Evolutionary conservation across 2,329 filamentous ascomycete species (phyloP), one percentile per base, ranked within the genome.

Genomic region (Cryphonectria naterciae): DNA sequence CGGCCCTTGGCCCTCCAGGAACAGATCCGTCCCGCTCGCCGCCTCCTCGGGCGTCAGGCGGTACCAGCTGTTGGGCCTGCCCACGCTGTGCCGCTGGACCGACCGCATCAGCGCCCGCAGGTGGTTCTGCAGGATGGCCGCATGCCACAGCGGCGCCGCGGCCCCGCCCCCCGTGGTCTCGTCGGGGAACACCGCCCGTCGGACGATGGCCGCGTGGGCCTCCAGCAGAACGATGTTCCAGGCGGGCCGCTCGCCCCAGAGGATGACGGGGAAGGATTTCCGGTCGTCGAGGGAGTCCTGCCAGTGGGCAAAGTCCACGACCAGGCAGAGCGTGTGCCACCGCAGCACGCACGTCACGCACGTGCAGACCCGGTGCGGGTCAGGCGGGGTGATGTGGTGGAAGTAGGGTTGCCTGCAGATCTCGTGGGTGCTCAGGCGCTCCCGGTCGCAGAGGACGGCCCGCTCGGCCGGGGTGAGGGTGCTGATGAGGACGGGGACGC

Each of bases 261-360:
- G 79, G 39, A 89, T 83, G 49, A 84, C 83, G 0, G 85, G 85
- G 1, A 90, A 84, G 0, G 87, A 86, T 22, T 84, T 81, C 1
- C 86, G 83, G 0, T 75, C 74, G 70, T 89, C 84, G 10, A 89
- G 81, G 60, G 86, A 75, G 1, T 75, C 61, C 74, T 89, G 88
- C 85, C 87, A 90, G 75, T 86, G 80, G 0, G 85, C 83, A 74
- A 89, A 86, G 74, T 90, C 88, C 15, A 89, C 81, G 17, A 84
- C 78, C 0, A 88, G 74, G 70, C 83, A 83, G 7, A 90, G 82
- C 19, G 85, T 83, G 73, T 87, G 87, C 88, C 88, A 90, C 2
- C 85, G 82, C 52, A 88, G 75, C 60, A 87, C 78, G 75, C 88
- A 90, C 0, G 85, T 86, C 37, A 87, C 77, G 74, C 88, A 90